phyloP scores from a whole-genome alignment of 768 basidiomycete species.

The Leccinum sublutescens region DNA sequence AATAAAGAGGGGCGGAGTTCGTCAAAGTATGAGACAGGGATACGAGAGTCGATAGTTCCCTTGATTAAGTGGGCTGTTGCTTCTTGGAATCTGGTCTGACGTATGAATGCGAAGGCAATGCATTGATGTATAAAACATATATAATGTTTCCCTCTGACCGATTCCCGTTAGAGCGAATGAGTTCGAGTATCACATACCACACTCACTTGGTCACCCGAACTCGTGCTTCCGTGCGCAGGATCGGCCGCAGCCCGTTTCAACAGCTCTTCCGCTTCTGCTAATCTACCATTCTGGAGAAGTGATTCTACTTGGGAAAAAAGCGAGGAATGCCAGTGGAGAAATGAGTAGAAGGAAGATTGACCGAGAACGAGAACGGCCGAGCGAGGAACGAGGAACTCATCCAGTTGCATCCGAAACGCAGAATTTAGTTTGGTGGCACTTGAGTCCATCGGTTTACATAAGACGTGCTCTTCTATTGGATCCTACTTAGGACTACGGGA shows the following conservation, averaged over 20 bases:
- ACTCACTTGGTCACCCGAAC: slow-evolving; percentile 12
- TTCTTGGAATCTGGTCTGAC: slow-evolving; percentile 80
- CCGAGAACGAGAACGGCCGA: slow-evolving; percentile 69
- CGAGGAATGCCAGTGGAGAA: slow-evolving; percentile 71
- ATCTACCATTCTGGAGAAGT: slow-evolving; percentile 58
- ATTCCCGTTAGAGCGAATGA: slow-evolving; percentile 9
- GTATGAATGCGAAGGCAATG: slow-evolving; percentile 76
- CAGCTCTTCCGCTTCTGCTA: slow-evolving; percentile 63
- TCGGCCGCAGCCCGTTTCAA: slow-evolving; percentile 53
- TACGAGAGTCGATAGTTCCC: slow-evolving; percentile 80
- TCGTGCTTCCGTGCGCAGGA: slow-evolving; percentile 10
- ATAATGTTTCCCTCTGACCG: slow-evolving; percentile 59
- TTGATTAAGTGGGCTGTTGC: slow-evolving; percentile 76
- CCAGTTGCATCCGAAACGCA: not conserved
- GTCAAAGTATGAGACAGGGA: slow-evolving; percentile 79
- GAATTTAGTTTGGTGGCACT: not conserved
- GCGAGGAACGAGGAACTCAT: slow-evolving; percentile 44
- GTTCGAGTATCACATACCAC: not conserved
- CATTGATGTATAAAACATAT: slow-evolving; percentile 70
- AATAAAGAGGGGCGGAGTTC: slow-evolving; percentile 70
- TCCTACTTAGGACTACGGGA: too few species aligned
- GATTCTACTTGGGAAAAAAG: slow-evolving; percentile 71
- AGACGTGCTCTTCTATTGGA: not conserved
- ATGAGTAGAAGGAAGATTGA: slow-evolving; percentile 56
- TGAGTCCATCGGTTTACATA: slow-evolving; percentile 13